These are phyloP conservation scores for Desmodesmus armatus DNA, from an alignment of 139 green algal species.

Conservation along the genomic window DNA sequence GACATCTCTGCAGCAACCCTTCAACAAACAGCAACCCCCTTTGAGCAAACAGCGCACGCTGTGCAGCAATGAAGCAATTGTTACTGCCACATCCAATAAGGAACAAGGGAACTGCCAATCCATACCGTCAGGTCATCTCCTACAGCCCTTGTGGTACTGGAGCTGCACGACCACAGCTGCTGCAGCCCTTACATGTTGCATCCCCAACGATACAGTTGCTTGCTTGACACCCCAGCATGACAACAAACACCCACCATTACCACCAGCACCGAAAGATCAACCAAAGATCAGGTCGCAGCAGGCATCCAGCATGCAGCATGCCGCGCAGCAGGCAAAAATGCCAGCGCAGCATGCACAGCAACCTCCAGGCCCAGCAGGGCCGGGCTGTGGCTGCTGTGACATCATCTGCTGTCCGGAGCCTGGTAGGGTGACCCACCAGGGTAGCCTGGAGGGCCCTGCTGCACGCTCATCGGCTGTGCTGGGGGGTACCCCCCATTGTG, in stretches of 20 bases:
- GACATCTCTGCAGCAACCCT: too few relatives aligned
- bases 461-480: background rate
- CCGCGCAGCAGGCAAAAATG: conserved; percentile 39
- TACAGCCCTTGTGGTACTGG: too few relatives aligned
- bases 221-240: too few relatives aligned
- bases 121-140: too few relatives aligned
- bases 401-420: conserved; percentile 37
- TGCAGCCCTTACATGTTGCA: too few relatives aligned
- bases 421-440: background rate
- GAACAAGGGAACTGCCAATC: too few relatives aligned
- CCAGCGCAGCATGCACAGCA: conserved; percentile 41
- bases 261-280: background rate
- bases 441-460: background rate
- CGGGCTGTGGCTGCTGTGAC: conserved; percentile 17
- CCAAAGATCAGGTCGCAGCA: conserved; percentile 37
- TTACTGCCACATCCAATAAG: too few relatives aligned
- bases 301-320: conserved; percentile 36
- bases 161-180: too few relatives aligned
- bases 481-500: background rate
- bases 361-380: background rate
- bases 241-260: background rate
- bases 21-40: too few relatives aligned
- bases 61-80: too few relatives aligned
- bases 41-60: too few relatives aligned
- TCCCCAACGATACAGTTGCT: too few relatives aligned